Evolutionary conservation across 768 basidiomycete genomes (phyloP), one percentile per base, ranked within the genome.

Genomic region (Xerocomellus amylosporus): DNA sequence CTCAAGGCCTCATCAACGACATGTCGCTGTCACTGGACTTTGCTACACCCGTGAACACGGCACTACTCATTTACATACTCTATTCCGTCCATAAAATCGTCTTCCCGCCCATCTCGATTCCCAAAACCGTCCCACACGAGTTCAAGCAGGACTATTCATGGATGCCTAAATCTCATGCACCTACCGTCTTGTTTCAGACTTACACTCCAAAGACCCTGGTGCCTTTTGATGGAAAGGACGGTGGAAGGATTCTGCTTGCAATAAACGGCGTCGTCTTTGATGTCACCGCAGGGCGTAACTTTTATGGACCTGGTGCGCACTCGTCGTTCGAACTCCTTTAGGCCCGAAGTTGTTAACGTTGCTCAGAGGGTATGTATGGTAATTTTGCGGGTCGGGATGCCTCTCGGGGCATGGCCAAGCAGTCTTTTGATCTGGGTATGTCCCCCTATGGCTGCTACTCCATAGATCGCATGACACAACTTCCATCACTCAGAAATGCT

Each of bases 361-460:
- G 43, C 39, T 28, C 60, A 97, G 96, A 86, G 63, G 96, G 95
- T 0, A 92, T 94, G 82, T 98, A 98, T 66, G 94, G 93, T 30
- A 96, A 95, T 72, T 98, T 99, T 76, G 95, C 97, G 3, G 97
- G 96, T 6, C 74, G 95, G 46, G 96, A 99, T 73, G 96, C 96
- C 2, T 95, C 92, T 15, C 77, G 95, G 36, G 95, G 96, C 5
- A 95, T 98, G 90, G 96, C 96, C 8, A 97, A 95, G 73, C 95
- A 98, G 73, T 96, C 93, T 3, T 98, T 97, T 60, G 95, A 95
- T 47, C 30, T 76, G n/a, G 92, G 94, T 92, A 64, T 49, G 87
- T 65, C 8, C 7, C 39, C n/a, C 20, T 20, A 14, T 4, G 26
- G 26, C 39, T 48, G 17, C 22, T n/a, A 22, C 39, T 5, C 24